Evolutionary conservation across 1,139 yeast species (phyloP).

Genomic region (Taiozyma sp.): DNA sequence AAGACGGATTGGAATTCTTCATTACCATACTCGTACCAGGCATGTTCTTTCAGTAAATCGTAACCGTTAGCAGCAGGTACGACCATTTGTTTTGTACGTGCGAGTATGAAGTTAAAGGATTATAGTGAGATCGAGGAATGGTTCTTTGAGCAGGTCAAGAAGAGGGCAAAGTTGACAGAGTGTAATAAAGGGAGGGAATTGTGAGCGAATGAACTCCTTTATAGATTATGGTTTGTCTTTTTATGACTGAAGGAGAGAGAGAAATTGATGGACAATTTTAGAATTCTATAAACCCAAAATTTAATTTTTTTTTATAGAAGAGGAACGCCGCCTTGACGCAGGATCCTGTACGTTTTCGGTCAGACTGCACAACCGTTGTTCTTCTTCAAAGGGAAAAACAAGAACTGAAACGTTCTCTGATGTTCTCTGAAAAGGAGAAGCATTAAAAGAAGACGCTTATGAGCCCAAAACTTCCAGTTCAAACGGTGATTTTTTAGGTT

Average conservation of each 20-base stretch:
- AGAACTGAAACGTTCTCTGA: background rate
- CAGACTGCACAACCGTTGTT: background rate
- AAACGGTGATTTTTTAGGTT: background rate
- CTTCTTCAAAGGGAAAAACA: background rate
- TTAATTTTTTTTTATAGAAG: background rate
- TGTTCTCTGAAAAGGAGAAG: too few relatives aligned
- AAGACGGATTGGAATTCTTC: constrained; percentile 10
- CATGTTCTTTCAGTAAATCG: constrained; percentile 18
- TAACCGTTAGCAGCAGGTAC: constrained; percentile 16
- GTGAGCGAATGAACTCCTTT: background rate
- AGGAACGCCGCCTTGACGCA: background rate
- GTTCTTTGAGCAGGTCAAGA: background rate
- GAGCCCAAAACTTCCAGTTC: background rate
- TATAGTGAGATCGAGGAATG: background rate
- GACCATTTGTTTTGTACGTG: constrained; percentile 10
- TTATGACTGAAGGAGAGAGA: background rate
- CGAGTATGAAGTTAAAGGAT: background rate
- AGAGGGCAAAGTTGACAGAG: background rate
- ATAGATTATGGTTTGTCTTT: background rate
- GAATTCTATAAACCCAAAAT: background rate
- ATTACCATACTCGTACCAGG: constrained; percentile 15
- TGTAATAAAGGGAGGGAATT: background rate
- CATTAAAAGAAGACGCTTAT: too few relatives aligned
- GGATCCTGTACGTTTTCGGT: background rate
- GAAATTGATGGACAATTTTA: background rate